Conservation (phyloP, 75 land plant genomes). For the Ceratopteris richardii region DNA sequence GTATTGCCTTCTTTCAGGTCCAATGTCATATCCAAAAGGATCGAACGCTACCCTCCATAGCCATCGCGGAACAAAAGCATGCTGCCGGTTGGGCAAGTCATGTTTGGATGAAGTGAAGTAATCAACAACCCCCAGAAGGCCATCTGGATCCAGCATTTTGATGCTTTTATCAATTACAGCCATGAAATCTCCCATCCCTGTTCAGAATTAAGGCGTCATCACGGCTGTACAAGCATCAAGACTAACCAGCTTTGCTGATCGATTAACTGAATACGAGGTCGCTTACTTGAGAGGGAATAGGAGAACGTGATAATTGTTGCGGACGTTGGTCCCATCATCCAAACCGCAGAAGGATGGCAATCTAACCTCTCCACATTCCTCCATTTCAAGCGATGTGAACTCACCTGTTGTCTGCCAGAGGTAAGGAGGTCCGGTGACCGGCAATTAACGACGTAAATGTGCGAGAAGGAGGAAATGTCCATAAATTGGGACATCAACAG, state of each 20-base stretch:
- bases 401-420: no score
- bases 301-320: constrained; percentile 37
- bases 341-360: constrained; percentile 22
- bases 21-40: constrained; percentile 29
- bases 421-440: no score
- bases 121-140: constrained; percentile 26
- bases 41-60: constrained; percentile 33
- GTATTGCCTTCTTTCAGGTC: constrained; percentile 32
- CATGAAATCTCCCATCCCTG: constrained; percentile 30
- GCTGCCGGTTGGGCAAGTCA: constrained; percentile 36
- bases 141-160: constrained; percentile 20
- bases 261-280: neutral
- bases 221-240: neutral
- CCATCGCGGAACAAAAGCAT: constrained; percentile 25
- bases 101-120: constrained; percentile 35
- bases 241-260: neutral
- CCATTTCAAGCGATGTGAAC: constrained; percentile 10
- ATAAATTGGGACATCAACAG: constrained; percentile 28
- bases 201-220: neutral
- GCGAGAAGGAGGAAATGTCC: constrained; percentile 16
- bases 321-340: neutral
- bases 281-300: constrained; percentile 30
- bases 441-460: constrained; percentile 30
- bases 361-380: constrained; percentile 29
- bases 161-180: constrained; percentile 20